These are phyloP conservation scores for Mycena metata DNA, from an alignment of 768 basidiomycete species.

Conservation along the genomic window DNA sequence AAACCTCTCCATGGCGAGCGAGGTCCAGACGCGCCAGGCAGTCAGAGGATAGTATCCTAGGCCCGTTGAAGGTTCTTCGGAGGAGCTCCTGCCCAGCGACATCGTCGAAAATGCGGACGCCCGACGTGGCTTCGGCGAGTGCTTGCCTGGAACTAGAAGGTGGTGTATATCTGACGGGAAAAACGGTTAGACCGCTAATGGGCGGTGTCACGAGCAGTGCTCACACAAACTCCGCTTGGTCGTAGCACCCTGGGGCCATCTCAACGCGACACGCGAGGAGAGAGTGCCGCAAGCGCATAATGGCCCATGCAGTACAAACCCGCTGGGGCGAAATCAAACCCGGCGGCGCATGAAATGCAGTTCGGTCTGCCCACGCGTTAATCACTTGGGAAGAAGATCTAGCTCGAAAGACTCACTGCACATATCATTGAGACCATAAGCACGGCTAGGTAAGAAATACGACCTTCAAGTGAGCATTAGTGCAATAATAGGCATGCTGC, in stretches of 20 bases:
- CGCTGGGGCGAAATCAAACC: slow-evolving; percentile 52
- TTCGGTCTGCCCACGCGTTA: slow-evolving; percentile 50
- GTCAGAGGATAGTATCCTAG: slow-evolving; percentile 61
- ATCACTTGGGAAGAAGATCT: neutral
- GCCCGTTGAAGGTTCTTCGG: slow-evolving; percentile 65
- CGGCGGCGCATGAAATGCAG: slow-evolving; percentile 58
- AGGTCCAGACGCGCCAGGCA: slow-evolving; percentile 61
- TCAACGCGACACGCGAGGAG: slow-evolving; percentile 59
- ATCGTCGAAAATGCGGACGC: slow-evolving; percentile 14
- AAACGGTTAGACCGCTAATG: neutral
- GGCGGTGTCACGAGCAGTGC: slow-evolving; percentile 33
- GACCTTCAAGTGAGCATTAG: slow-evolving; percentile 11
- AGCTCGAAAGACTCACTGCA: slow-evolving; percentile 14
- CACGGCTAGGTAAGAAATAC: slow-evolving; percentile 35
- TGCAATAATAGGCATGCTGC: neutral
- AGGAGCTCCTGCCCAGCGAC: slow-evolving; percentile 50
- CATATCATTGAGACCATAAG: slow-evolving; percentile 34
- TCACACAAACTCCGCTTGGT: slow-evolving; percentile 63
- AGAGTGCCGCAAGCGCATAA: slow-evolving; percentile 64
- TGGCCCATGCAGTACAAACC: slow-evolving; percentile 63
- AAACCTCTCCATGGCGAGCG: slow-evolving; percentile 26
- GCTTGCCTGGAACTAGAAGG: slow-evolving; percentile 53
- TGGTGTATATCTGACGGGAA: slow-evolving; percentile 51
- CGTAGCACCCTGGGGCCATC: slow-evolving; percentile 53
- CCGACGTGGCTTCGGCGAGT: slow-evolving; percentile 51